Percentiles rank a stretch among this genome's conserved stretches.
Evolutionary conservation across 148 eudicot species (phyloP).

Genomic region (Silene uniflora): DNA sequence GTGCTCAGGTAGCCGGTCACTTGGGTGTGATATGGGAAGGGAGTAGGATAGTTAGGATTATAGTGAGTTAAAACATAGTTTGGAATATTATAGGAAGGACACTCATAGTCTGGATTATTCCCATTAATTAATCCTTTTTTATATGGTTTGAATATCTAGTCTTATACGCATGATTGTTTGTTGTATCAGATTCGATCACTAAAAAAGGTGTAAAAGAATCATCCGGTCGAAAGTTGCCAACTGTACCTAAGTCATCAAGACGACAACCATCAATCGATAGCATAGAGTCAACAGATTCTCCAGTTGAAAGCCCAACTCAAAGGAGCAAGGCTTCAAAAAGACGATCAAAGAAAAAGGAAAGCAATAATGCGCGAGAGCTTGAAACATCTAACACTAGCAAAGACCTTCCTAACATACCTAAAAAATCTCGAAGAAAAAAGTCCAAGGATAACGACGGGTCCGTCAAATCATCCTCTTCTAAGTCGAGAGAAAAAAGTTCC

Average conservation of each 20-base stretch:
- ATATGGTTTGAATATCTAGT: not conserved
- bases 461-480: conserved; percentile 22
- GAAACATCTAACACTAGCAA: conserved; percentile 20
- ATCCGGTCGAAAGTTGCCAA: conserved; percentile 26
- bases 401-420: conserved; percentile 48
- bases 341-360: conserved; percentile 31
- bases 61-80: no score
- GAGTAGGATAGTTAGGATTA: no score
- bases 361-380: conserved; percentile 14
- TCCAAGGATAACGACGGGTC: conserved; percentile 46
- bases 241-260: conserved; percentile 34
- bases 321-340: conserved; percentile 38
- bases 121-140: no score
- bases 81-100: no score
- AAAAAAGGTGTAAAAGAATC: conserved; percentile 25
- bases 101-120: no score
- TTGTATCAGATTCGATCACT: not conserved
- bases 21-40: no score
- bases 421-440: conserved; percentile 58
- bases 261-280: conserved; percentile 33
- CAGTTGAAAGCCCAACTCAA: conserved; percentile 24
- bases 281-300: conserved; percentile 31
- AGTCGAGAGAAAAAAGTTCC: conserved; percentile 20
- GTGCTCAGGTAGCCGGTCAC: no score
- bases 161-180: not conserved